Evolutionary conservation across 306 rosid species (phyloP), one percentile per base, ranked within the genome.

Genomic region (Casuarina cunninghamiana): DNA sequence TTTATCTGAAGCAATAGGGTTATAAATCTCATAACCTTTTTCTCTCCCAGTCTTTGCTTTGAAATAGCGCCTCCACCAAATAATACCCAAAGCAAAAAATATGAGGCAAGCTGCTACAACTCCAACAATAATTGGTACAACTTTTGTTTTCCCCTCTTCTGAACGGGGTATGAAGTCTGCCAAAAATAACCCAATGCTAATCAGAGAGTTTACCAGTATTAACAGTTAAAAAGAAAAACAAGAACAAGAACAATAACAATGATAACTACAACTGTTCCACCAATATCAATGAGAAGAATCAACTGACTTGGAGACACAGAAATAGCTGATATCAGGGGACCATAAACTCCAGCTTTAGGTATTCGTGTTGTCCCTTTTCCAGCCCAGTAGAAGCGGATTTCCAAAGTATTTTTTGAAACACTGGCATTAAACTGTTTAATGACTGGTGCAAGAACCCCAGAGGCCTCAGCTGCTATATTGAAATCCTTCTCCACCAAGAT

Each of bases 401-500:
- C 42, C 42, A 61, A 32, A 10, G 7, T 61, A 12, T 35, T 32
- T 26, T 61, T 5, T 8, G 38, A 4, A 32, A 61, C 68, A 61
- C 42, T 61, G 15, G 42, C 68, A 26, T 12, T 61, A 61, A 4
- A 61, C 3, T 26, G 3, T 61, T 61, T 61, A 26, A 10, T 61
- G 13, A 61, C 13, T 32, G 43, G 68, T 1, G 42, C 13, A 8
- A 61, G 5, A 32, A 37, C 68, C 13, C 16, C 42, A 26, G 13
- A 6, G 42, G 42, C 5, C 35, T 32, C 17, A 5, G 38, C 42
- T 5, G 5, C 15, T 21, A 32, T 32, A 32, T 35, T 61, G 68
- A 61, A 61, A 61, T 61, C n/a, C 68, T 61, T 32, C 68, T 61
- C 68, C 68, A 61, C 68, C 13, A 61, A 35, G 26, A 15, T 61